Conservation (phyloP, 1,139 yeast genomes). For the Yamadazyma sp. region DNA sequence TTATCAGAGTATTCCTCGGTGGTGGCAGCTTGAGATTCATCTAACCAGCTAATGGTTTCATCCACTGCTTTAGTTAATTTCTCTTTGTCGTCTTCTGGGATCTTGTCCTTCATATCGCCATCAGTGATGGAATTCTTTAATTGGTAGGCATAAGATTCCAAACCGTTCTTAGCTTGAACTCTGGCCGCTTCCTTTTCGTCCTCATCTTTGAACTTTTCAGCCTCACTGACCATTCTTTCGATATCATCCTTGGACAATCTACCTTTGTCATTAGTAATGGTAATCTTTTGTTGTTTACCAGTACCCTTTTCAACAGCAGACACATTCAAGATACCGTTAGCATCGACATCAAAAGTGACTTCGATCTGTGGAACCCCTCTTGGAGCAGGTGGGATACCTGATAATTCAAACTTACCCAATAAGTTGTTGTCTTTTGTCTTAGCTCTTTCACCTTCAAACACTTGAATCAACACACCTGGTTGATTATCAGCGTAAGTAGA, state of each 20-base stretch:
- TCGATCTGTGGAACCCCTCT: constrained; percentile 97
- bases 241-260: constrained; percentile 51
- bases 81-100: constrained; percentile 46
- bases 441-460: constrained; percentile 96
- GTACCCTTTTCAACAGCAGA: constrained; percentile 94
- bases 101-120: constrained; percentile 53
- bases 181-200: constrained; percentile 40
- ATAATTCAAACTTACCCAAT: constrained; percentile 89
- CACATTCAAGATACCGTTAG: constrained; percentile 92
- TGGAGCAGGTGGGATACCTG: constrained; percentile 97
- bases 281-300: constrained; percentile 52
- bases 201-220: constrained; percentile 41
- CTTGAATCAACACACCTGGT: constrained; percentile 93
- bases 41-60: constrained; percentile 52
- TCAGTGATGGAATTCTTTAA: constrained; percentile 61
- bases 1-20: constrained; percentile 58
- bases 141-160: constrained; percentile 86
- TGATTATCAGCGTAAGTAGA: constrained; percentile 97
- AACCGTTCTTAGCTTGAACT: constrained; percentile 67
- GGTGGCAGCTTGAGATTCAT: constrained; percentile 50
- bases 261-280: constrained; percentile 47
- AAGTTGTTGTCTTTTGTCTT: constrained; percentile 91
- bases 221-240: constrained; percentile 50
- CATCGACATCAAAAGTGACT: constrained; percentile 89
- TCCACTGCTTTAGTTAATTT: constrained; percentile 41